Evolutionary conservation across 2,329 filamentous ascomycete genomes (phyloP).

Genomic region (Xylariaceae sp.): DNA sequence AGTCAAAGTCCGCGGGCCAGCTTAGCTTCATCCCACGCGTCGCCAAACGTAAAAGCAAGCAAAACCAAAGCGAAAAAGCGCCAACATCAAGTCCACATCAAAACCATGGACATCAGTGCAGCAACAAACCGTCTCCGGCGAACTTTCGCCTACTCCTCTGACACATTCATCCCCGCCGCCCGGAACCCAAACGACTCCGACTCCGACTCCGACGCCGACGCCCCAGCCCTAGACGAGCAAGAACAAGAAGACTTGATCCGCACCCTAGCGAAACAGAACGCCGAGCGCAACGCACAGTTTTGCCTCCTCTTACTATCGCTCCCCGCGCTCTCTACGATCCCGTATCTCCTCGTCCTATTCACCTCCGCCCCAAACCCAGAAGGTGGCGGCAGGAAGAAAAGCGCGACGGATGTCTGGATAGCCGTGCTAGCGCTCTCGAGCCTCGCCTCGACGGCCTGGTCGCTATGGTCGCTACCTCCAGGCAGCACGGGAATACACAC

Average conservation of each 20-base stretch:
- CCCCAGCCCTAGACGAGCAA: conserved; percentile 36
- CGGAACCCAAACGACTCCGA: conserved; percentile 34
- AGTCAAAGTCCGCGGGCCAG: too few relatives aligned
- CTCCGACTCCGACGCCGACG: conserved; percentile 42
- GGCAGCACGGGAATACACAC: conserved; percentile 46
- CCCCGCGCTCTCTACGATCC: conserved; percentile 50
- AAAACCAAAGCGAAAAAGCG: background rate
- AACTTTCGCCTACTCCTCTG: conserved; percentile 69
- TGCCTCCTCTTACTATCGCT: conserved; percentile 53
- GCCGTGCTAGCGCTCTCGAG: conserved; percentile 57
- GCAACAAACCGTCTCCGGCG: conserved; percentile 60
- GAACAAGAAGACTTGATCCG: conserved; percentile 62
- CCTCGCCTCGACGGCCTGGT: conserved; percentile 56
- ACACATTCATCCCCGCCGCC: conserved; percentile 36
- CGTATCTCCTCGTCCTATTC: conserved; percentile 49
- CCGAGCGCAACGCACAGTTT: conserved; percentile 53
- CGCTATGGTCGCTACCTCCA: conserved; percentile 52
- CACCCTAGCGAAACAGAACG: conserved; percentile 50
- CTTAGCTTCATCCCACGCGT: too few relatives aligned
- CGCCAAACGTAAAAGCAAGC: background rate
- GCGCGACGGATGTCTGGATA: conserved; percentile 34
- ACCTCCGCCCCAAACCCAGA: background rate
- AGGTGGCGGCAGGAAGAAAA: background rate
- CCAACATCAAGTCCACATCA: background rate
- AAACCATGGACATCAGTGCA: conserved; percentile 24